phyloP scores from a whole-genome alignment of 2,329 filamentous ascomycete species.

The Paramyrothecium sp. region DNA sequence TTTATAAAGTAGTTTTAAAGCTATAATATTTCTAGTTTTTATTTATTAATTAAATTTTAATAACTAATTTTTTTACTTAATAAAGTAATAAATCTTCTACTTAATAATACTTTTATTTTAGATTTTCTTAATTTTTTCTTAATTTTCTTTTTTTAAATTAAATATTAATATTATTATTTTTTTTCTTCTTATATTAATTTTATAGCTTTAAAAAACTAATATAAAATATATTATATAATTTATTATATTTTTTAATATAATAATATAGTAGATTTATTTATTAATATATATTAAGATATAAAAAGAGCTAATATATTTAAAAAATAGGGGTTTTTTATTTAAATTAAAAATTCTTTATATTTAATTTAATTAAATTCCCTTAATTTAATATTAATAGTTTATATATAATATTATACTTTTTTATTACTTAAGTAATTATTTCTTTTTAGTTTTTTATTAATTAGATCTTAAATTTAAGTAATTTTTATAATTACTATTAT shows the following conservation, averaged over 20 bases:
- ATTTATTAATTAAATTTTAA: background rate
- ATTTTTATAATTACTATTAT: slow-evolving; percentile 1
- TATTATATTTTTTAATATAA: background rate
- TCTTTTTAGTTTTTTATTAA: too few species aligned
- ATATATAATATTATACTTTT: background rate
- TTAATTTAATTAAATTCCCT: background rate
- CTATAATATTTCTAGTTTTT: background rate
- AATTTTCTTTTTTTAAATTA: too few species aligned
- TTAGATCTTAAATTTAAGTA: too few species aligned
- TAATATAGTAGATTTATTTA: background rate
- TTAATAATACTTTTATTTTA: background rate
- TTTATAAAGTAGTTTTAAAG: background rate
- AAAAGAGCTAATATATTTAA: background rate
- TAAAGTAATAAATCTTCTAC: too few species aligned
- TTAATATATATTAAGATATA: background rate
- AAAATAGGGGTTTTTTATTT: background rate
- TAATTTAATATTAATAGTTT: background rate
- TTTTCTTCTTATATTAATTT: background rate
- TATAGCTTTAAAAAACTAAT: background rate
- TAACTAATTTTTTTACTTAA: background rate
- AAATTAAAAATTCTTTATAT: background rate
- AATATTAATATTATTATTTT: background rate
- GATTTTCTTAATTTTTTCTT: background rate
- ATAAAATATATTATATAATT: background rate
- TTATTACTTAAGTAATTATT: background rate